Percentiles rank a stretch among this genome's conserved stretches.
Evolutionary conservation across 2,329 filamentous ascomycete species (phyloP).

Genomic region (Paraphoma sp.): DNA sequence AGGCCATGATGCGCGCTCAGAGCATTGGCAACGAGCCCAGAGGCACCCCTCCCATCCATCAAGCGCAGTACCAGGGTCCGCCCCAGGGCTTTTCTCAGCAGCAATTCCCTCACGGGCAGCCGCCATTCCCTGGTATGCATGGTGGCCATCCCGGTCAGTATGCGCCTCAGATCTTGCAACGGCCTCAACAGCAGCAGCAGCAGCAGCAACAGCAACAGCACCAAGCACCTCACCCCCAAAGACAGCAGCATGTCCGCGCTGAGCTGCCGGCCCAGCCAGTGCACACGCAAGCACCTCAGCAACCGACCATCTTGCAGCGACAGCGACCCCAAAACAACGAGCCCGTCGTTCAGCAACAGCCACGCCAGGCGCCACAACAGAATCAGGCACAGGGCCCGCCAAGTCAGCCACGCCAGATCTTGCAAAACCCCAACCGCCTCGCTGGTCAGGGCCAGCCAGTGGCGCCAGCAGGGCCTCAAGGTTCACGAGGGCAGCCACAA

Average conservation of each 20-base stretch:
- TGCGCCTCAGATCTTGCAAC: constrained; percentile 56
- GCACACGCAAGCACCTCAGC: constrained; percentile 34
- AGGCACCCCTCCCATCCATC: constrained; percentile 39
- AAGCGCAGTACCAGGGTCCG: constrained; percentile 16
- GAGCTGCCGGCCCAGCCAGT: constrained; percentile 51
- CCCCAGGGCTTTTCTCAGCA: constrained; percentile 24
- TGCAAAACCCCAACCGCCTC: constrained; percentile 78
- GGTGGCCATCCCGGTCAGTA: constrained; percentile 54
- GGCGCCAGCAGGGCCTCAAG: constrained; percentile 30
- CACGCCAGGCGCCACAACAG: constrained; percentile 33
- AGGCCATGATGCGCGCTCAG: constrained; percentile 85
- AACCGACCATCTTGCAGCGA: constrained; percentile 46
- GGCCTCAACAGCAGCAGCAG: constrained; percentile 51
- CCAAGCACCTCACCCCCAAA: constrained; percentile 43
- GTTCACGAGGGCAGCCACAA: constrained; percentile 43
- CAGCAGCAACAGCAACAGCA: constrained; percentile 40
- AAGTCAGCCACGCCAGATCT: constrained; percentile 70
- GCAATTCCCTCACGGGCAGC: constrained; percentile 37
- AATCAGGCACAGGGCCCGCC: constrained; percentile 51
- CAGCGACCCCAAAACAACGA: constrained; percentile 35
- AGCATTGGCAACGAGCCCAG: constrained; percentile 50
- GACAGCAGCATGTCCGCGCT: constrained; percentile 52
- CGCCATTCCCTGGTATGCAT: constrained; percentile 43
- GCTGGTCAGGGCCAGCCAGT: constrained; percentile 52
- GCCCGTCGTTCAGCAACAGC: constrained; percentile 25